Evolutionary conservation across 169 alveolate genomes (phyloP), one percentile per base, ranked within the genome.

Genomic region (Cryptosporidium felis): DNA sequence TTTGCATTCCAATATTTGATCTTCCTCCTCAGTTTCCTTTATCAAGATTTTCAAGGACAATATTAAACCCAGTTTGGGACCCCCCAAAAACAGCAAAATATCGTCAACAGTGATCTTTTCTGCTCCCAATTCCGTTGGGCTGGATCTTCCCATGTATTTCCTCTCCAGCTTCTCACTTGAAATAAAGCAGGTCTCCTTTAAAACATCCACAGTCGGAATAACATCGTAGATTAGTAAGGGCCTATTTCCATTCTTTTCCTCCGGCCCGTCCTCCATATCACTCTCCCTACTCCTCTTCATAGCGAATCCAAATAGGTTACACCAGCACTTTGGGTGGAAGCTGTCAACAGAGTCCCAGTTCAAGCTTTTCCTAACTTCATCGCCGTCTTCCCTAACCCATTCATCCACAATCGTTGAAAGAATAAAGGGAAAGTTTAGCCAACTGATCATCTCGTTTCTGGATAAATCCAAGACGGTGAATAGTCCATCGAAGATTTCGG

Each of bases 271-370:
- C 5, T 49, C 60, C 14, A 8, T 47, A 5, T 5, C 14, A 5
- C 18, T 10, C 4, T 18, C 12, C 18, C 45, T 30, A 56, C n/a
- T 42, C 23, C 1, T 56, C 14, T 34, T 74, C 74, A 74, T 74
- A 10, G 85, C 85, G 56, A 53, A 74, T 21, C 85, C 85, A 74
- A 74, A 74, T 53, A 74, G 21, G 56, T 74, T 74, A 74, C 85
- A 74, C 85, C 85, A 74, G 42, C 85, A 74, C 56, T 74, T 74
- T 32, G 85, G 85, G 42, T 74, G 85, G 41, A 38, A 74, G 32
- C 85, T 74, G 40, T 23, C 41, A 30, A 26, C 41, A n/a, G 28
- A 53, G 41, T 74, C 66, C 85, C 85, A 74, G 2, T 2, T 23
- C 5, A 36, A 21, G n/a, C 60, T 18, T 12, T 30, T 28, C 0